A percentile compares a stretch with the other conserved stretches of the same genome.
These are phyloP conservation scores for Ustilago esculenta DNA, from an alignment of 1,284 basidiomycete genomes.

Conservation along the genomic window DNA sequence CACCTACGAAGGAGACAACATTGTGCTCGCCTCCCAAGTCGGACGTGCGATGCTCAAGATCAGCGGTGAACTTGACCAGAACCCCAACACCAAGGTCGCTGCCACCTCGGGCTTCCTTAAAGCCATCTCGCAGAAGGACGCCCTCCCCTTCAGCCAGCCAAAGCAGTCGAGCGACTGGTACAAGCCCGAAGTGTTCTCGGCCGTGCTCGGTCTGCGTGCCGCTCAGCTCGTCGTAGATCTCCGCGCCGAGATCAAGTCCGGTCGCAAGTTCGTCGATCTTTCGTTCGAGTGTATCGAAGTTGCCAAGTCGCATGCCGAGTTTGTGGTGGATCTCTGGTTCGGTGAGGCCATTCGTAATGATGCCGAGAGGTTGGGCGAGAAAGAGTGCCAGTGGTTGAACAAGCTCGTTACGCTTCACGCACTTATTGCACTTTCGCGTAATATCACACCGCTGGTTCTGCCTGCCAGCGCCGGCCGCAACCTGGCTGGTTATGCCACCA, in stretches of 20 bases:
- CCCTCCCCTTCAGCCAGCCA: constrained; percentile 48
- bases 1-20: constrained; percentile 67
- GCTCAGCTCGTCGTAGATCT: constrained; percentile 57
- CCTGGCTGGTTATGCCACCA: constrained; percentile 74
- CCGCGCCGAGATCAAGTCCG: constrained; percentile 49
- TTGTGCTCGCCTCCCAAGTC: constrained; percentile 58
- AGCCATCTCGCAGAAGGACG: constrained; percentile 36
- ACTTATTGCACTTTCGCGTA: constrained; percentile 46
- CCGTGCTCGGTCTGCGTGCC: constrained; percentile 55
- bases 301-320: constrained; percentile 56
- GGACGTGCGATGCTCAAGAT: constrained; percentile 63
- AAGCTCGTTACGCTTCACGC: constrained; percentile 57
- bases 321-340: constrained; percentile 62
- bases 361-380: constrained; percentile 33
- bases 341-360: constrained; percentile 51
- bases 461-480: constrained; percentile 72
- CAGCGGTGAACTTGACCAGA: constrained; percentile 43
- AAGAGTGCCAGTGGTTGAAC: constrained; percentile 44
- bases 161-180: constrained; percentile 48
- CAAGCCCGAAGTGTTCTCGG: constrained; percentile 42
- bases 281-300: constrained; percentile 61
- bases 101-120: constrained; percentile 53
- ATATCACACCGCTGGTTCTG: constrained; percentile 70
- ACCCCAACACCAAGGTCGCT: constrained; percentile 40
- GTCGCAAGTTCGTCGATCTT: constrained; percentile 52